Base-by-base conservation (phyloP, 352 stramenopile species). In the Phytophthora macrochlamydospora region DNA sequence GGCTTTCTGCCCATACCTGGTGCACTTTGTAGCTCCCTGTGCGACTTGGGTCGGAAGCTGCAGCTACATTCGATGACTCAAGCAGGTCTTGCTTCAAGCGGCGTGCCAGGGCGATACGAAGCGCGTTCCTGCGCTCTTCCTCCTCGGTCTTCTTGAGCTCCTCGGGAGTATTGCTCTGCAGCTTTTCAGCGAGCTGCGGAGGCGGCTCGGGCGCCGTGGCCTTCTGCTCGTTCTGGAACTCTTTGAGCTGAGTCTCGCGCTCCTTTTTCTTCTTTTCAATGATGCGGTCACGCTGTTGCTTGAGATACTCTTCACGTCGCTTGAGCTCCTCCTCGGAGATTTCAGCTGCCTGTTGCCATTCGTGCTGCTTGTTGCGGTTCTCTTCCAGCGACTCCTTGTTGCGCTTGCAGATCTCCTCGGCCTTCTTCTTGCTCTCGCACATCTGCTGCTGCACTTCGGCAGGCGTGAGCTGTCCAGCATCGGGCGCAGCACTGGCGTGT, bases 251-350 rank as follows among this genome's bases (percentile, higher is more conserved):
- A 14, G 45, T 43, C 60, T 93, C 80, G 24, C 87, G 78, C 71
- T 95, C 81, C 32, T 82, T 78, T 57, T 87, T 85, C 78, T 93
- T 93, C 73, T 93, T 93, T 53, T 88, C 81, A n/a, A 95, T 66
- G 38, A 93, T 87, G 45, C 75, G 76, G 48, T 93, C 86, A 43
- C 84, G 85, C 54, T 94, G 87, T 58, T 88, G 81, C 38, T 78
- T 70, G 45, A 95, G 57, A 58, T 93, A 93, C 55, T 87, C 78
- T 56, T 91, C 81, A n/a, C 85, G 85, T 12, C 81, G 83, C 48
- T 91, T 88, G 45, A 92, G 62, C 52, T 93, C 85, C 13, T 76
- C 65, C 44, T 91, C 85, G 9, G 87, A 85, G 65, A 93, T 80
- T 45, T 91, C 82, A 4, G 82, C 73, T n/a, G 68, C 69, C 18